Evolutionary conservation across 2,329 filamentous ascomycete genomes (phyloP).

Genomic region (Metarhizium humberi): DNA sequence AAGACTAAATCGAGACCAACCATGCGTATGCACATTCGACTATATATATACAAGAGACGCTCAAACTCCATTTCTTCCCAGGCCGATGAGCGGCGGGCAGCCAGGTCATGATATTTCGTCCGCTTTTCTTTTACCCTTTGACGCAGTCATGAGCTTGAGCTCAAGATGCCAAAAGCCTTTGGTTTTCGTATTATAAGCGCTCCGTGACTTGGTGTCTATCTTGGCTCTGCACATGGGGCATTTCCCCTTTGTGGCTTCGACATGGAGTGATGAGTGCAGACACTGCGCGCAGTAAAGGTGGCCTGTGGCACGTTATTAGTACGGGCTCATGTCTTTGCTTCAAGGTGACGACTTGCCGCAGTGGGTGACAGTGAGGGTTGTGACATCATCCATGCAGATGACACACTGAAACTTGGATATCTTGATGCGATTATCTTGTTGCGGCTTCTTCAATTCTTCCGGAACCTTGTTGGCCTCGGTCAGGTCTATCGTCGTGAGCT

Average conservation of each 20-base stretch:
- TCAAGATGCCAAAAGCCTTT: conserved; percentile 51
- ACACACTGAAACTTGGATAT: conserved; percentile 53
- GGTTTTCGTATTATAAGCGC: conserved; percentile 31
- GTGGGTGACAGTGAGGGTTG: conserved; percentile 51
- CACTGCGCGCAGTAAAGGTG: conserved; percentile 57
- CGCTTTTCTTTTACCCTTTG: conserved; percentile 36
- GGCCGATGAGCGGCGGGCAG: not conserved
- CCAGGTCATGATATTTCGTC: conserved; percentile 15
- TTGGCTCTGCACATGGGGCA: conserved; percentile 57
- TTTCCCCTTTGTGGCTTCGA: conserved; percentile 43
- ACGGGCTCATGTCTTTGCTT: not conserved
- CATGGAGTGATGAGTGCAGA: conserved; percentile 49
- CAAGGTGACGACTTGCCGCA: conserved; percentile 42
- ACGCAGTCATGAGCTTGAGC: conserved; percentile 52
- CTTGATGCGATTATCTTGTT: conserved; percentile 40
- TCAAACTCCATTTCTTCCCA: not conserved
- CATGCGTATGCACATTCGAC: too few species aligned
- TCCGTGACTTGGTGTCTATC: conserved; percentile 38
- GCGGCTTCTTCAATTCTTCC: conserved; percentile 28
- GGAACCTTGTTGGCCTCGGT: conserved; percentile 34
- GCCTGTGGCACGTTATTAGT: conserved; percentile 24
- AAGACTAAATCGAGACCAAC: not conserved
- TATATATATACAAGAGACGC: not conserved
- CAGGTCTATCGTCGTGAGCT: conserved; percentile 24
- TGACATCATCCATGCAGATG: conserved; percentile 57